Base-by-base conservation (phyloP, 2,329 filamentous ascomycete genomes). In the Claviceps fusiformis region DNA sequence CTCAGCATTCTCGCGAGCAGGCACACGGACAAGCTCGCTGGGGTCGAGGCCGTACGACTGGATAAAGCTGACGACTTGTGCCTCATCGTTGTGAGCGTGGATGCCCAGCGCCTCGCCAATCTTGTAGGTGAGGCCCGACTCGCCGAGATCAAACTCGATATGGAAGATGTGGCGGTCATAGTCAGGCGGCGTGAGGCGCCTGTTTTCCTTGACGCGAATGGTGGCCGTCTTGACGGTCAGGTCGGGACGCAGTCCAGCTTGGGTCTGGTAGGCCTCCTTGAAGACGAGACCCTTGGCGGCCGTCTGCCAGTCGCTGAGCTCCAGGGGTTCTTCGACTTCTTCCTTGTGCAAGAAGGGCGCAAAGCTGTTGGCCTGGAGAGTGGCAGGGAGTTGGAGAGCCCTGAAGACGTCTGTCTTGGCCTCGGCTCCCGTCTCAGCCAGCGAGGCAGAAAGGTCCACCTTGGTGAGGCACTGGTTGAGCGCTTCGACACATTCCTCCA, bases 131-230 rank as follows among this genome's bases (percentile, higher is more conserved):
- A 98, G 82, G 44, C 91, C 92, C 39, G 92, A 95, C 64, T 85
- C 73, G 58, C 92, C 92, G 29, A 98, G 82, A 67, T 97, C 93
- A 65, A 98, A 98, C 73, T 98, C 93, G 59, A 98, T 97, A 75
- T 98, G 93, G 85, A 98, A 98, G 71, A 98, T 97, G 78, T 98
- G 96, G 63, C 93, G 89, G 71, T 97, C 91, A 68, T 98, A 98
- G 37, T 84, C 86, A 29, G 72, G 65, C 3, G 93, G 93, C 0
- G 93, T 98, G 55, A 98, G 80, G 60, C 93, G 84, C 59, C 93
- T 88, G 74, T 95, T 96, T 76, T 97, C 93, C 76, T 95, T 89
- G 70, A 98, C 91, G 54, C 83, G 86, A 54, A 96, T 86, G 46
- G 89, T 88, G 64, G 81, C 85, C 2, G 92, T 97, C 80, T 92